These are phyloP conservation scores for Monilinia fructigena DNA, from an alignment of 2,329 filamentous ascomycete species.

Conservation along the genomic window DNA sequence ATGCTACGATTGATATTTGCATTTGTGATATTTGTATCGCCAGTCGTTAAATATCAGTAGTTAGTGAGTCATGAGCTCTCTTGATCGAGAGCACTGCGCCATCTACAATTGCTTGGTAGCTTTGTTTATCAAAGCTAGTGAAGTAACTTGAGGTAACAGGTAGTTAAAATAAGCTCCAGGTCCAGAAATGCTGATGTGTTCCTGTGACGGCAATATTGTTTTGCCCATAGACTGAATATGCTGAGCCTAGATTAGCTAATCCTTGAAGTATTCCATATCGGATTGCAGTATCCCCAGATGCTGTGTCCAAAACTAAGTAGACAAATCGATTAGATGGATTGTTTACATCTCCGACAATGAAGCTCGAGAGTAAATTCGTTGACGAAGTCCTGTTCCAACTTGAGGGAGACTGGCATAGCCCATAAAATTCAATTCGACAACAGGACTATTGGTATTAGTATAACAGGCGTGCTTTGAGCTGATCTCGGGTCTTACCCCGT, in stretches of 20 bases:
- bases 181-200: conserved; percentile 86
- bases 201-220: conserved; percentile 86
- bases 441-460: conserved; percentile 49
- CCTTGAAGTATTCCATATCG: conserved; percentile 81
- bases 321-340: conserved; percentile 72
- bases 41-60: conserved; percentile 64
- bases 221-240: conserved; percentile 72
- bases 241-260: conserved; percentile 64
- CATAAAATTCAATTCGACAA: conserved; percentile 89
- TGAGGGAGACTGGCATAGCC: conserved; percentile 85
- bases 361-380: conserved; percentile 84
- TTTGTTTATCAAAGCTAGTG: conserved; percentile 77
- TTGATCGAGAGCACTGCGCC: conserved; percentile 79
- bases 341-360: conserved; percentile 72
- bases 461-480: conserved; percentile 7
- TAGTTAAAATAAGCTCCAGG: conserved; percentile 94
- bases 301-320: conserved; percentile 82
- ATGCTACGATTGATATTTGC: conserved; percentile 87
- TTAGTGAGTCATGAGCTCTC: conserved; percentile 71
- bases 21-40: conserved; percentile 65
- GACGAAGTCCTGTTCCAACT: conserved; percentile 77
- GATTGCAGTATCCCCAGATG: conserved; percentile 83
- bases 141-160: conserved; percentile 85
- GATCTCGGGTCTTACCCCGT: conserved; percentile 49
- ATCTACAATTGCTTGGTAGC: conserved; percentile 86